A percentile compares a stretch with the other conserved stretches of the same genome.
Conservation (phyloP, 1,284 basidiomycete genomes). For the Neonothopanus nambi region DNA sequence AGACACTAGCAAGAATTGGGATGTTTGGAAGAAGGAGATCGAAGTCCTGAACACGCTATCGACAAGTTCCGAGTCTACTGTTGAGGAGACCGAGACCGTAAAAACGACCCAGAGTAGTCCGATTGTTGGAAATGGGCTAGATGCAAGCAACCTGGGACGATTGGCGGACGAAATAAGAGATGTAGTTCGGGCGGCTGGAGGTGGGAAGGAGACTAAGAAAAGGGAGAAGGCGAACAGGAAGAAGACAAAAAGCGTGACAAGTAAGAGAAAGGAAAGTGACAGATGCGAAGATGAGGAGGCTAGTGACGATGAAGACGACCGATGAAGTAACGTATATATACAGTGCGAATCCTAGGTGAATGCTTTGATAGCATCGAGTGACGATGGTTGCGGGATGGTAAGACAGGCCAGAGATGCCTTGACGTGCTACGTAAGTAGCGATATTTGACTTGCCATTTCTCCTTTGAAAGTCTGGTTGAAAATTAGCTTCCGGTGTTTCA, state of each 20-base stretch:
- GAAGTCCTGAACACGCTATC: slow-evolving; percentile 54
- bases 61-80: neutral
- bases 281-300: neutral
- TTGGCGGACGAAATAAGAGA: neutral
- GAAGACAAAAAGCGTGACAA: slow-evolving; percentile 18
- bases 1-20: slow-evolving; percentile 31
- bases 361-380: too few species aligned
- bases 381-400: too few species aligned
- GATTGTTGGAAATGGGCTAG: slow-evolving; percentile 15
- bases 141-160: slow-evolving; percentile 15
- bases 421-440: too few species aligned
- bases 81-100: too few species aligned
- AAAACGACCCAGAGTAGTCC: neutral
- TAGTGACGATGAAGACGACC: neutral
- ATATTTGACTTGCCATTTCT: too few species aligned
- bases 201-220: neutral
- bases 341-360: too few species aligned
- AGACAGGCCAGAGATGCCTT: too few species aligned
- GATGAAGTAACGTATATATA: too few species aligned
- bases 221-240: slow-evolving; percentile 19
- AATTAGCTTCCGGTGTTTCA: too few species aligned
- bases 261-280: slow-evolving; percentile 2
- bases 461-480: too few species aligned
- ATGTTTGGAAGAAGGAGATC: slow-evolving; percentile 77
- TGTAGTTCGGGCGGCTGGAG: neutral